Base-by-base conservation (phyloP, 2,329 filamentous ascomycete genomes). In the Botrytis hyacinthi region DNA sequence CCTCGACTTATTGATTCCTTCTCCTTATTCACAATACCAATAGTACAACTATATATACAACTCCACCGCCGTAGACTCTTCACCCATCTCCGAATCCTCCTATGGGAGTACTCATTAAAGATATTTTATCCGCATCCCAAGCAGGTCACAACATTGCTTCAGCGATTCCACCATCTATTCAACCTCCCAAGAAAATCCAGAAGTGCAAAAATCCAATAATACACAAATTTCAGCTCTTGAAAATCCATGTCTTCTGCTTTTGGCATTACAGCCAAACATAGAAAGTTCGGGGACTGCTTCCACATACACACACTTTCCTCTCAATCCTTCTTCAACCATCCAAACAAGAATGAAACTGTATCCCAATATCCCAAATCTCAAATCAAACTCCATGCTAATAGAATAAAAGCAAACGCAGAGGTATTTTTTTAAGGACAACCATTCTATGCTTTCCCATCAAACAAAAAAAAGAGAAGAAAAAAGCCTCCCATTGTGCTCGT, bases 211-310 rank as follows among this genome's bases (percentile, higher is more conserved):
- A 68, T 70, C 73, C 71, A 73, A 73, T 46, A 63, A 75, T 65
- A 76, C 76, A 78, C 74, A 78, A 76, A 76, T 73, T 77, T 79
- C 78, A 79, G 78, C 79, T 75, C 79, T 79, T 80, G 78, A 79
- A 77, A 77, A 77, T 76, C 74, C 76, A 76, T 77, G 54, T 74
- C 57, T 70, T 72, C 73, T 70, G 72, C 68, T 72, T 73, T 73
- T 63, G 29, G 42, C 32, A 20, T 72, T 57, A 7, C 70, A 68
- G 67, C 40, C 70, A 67, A 67, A 67, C 44, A 71, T 26, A 46
- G 14, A 29, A 65, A 65, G 16, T 40, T 35, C 4, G 32, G 44
- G 37, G 35, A 22, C n/a, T 51, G 9, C 37, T 60, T 35, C 57
- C 57, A 74, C 48, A 70, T 61, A 61, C 35, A 62, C 44, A 29